Base-by-base conservation (phyloP, 2,329 filamentous ascomycete genomes). In the Dryadomyces quercus-mongolicae region DNA sequence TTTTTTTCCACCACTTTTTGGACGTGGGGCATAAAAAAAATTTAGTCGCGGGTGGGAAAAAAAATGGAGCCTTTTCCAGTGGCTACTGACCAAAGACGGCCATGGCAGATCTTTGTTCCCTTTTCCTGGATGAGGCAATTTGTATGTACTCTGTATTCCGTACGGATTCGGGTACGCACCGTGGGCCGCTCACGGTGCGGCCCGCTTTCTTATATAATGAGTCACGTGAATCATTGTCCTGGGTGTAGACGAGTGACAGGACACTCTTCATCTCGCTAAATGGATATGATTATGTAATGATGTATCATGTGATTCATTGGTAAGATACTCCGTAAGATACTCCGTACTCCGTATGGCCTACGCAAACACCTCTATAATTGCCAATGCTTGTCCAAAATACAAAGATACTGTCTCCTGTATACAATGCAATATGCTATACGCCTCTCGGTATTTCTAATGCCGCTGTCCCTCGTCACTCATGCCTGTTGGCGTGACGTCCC, bases 401-500 rank as follows among this genome's bases (percentile, higher is more conserved):
- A n/a, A n/a, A n/a, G n/a, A n/a, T 44, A 15, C 16, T n/a, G 16
- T 15, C 44, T 46, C 4, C 22, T 16, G 10, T 46, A 46, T 48
- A n/a, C 46, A 48, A 34, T 48, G 46, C 16, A 8, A n/a, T 44
- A 16, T 44, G n/a, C 42, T 20, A 21, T 3, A 20, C 3, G 43
- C 9, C 12, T n/a, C 20, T 21, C 20, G 9, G 12, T 2, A 47
- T 8, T 9, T 2, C 21, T 25, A 54, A 45, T 56, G 45, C 36
- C 52, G 47, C 52, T 54, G 45, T 1, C 51, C 56, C 20, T 55
- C 51, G 8, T 55, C 56, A 9, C 42, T 46, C 46, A 52, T 22
- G n/a, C 64, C 64, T 6, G 66, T 68, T 7, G 66, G 66, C 54
- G 67, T 68, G 16, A 65, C 70, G 54, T 79, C 76, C 52, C 78